These are phyloP conservation scores for Potentilla sterilis DNA, from an alignment of 306 rosid species.

Conservation along the genomic window DNA sequence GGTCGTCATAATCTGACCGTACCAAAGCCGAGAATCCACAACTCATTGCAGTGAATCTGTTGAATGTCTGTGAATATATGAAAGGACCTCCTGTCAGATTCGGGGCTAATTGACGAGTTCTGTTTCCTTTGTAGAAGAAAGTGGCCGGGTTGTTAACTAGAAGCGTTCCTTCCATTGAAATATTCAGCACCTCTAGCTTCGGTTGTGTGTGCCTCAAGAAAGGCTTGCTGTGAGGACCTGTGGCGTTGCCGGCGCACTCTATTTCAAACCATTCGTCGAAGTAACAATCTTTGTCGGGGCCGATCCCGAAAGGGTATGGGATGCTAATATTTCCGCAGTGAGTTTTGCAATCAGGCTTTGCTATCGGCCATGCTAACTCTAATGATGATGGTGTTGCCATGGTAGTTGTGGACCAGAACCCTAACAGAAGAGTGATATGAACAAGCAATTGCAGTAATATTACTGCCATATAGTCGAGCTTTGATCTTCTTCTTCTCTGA, in stretches of 20 bases:
- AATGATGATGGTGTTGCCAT: not conserved
- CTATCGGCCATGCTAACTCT: not conserved
- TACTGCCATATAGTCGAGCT: not conserved
- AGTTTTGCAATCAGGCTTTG: constrained; percentile 21
- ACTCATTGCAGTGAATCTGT: constrained; percentile 9
- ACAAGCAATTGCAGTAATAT: not conserved
- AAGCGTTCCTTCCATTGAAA: not conserved
- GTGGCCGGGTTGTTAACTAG: constrained; percentile 19
- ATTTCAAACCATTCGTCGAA: constrained; percentile 33
- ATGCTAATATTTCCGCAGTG: constrained; percentile 21
- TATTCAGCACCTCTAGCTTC: constrained; percentile 2
- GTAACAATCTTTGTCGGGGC: constrained; percentile 20
- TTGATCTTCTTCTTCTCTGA: not conserved
- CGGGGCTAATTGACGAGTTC: not conserved
- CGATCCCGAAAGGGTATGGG: constrained; percentile 46
- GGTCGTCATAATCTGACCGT: not conserved
- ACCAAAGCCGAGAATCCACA: constrained; percentile 7
- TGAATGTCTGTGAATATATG: not conserved
- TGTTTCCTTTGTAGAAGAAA: not conserved
- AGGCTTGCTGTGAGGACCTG: not conserved
- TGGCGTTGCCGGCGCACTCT: constrained; percentile 21
- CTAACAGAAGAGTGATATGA: not conserved
- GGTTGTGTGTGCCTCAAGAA: constrained; percentile 9
- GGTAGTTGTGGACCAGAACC: not conserved
- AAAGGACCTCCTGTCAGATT: constrained; percentile 9